Evolutionary conservation across 768 basidiomycete genomes (phyloP).

Genomic region (Tricholoma sp.): DNA sequence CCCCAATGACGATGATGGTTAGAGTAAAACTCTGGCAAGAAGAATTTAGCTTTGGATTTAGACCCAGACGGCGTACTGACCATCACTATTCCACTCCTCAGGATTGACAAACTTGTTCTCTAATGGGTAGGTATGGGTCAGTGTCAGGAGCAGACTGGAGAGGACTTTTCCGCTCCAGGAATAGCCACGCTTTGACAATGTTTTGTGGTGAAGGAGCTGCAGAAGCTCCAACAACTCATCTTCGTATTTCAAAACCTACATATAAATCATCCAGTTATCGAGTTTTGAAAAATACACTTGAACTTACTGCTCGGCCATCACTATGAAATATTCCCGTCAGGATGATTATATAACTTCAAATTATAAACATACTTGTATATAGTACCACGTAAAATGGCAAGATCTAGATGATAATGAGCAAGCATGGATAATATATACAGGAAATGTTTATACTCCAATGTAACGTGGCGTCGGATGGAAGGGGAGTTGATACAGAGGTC

Average conservation of each 20-base stretch:
- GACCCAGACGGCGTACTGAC: constrained; percentile 29
- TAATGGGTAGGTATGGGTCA: constrained; percentile 75
- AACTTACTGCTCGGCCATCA: constrained; percentile 56
- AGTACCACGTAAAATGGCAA: constrained; percentile 74
- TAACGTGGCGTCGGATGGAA: constrained; percentile 79
- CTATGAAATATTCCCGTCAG: constrained; percentile 21
- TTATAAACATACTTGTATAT: constrained; percentile 60
- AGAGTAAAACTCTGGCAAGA: constrained; percentile 51
- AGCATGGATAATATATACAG: not conserved
- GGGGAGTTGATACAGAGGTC: constrained; percentile 61
- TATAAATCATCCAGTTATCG: constrained; percentile 3
- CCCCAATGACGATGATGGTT: constrained; percentile 80
- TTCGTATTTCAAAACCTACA: constrained; percentile 61
- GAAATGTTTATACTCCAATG: constrained; percentile 66
- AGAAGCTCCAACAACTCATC: constrained; percentile 57
- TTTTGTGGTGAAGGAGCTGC: constrained; percentile 59
- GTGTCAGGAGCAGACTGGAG: constrained; percentile 62
- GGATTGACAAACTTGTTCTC: constrained; percentile 81
- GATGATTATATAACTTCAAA: not conserved
- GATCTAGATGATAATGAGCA: constrained; percentile 37
- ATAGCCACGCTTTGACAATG: constrained; percentile 76
- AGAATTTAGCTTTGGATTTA: not conserved
- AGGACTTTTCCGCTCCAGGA: constrained; percentile 77
- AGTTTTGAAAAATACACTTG: not conserved
- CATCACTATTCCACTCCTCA: constrained; percentile 67